Evolutionary conservation across 345 rosid species (phyloP).

Genomic region (Hypericum perforatum): DNA sequence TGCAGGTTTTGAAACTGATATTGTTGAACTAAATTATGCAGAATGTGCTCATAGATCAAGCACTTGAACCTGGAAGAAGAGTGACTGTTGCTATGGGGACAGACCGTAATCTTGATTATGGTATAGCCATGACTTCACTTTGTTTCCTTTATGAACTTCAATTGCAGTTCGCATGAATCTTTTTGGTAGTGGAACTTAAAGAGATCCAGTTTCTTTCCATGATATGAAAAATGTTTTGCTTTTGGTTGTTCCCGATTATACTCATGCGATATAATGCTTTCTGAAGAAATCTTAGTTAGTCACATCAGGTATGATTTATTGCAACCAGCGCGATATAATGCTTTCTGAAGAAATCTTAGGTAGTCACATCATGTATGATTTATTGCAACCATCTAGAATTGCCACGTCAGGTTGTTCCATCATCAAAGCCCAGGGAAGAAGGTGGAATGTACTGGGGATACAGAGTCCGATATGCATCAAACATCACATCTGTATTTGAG

Average conservation of each 20-base stretch:
- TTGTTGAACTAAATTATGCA: constrained; percentile 27
- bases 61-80: constrained; percentile 64
- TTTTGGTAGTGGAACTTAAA: neutral
- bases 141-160: neutral
- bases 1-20: constrained; percentile 3
- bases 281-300: neutral
- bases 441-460: constrained; percentile 86
- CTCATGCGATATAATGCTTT: neutral
- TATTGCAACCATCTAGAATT: constrained; percentile 43
- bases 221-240: neutral
- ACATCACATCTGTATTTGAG: constrained; percentile 51
- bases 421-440: constrained; percentile 66
- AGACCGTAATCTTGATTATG: constrained; percentile 45
- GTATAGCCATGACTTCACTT: constrained; percentile 17
- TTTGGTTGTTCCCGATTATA: constrained; percentile 6
- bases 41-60: constrained; percentile 61
- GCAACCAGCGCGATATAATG: too few species aligned
- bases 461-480: constrained; percentile 78
- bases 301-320: constrained; percentile 2
- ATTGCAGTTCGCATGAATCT: constrained; percentile 3
- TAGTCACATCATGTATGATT: neutral
- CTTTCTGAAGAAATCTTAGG: neutral
- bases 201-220: too few species aligned
- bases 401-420: constrained; percentile 51
- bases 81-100: constrained; percentile 89